Conservation (phyloP, 225 moss, liverwort and hornwort species). For the Pleurozium schreberi region DNA sequence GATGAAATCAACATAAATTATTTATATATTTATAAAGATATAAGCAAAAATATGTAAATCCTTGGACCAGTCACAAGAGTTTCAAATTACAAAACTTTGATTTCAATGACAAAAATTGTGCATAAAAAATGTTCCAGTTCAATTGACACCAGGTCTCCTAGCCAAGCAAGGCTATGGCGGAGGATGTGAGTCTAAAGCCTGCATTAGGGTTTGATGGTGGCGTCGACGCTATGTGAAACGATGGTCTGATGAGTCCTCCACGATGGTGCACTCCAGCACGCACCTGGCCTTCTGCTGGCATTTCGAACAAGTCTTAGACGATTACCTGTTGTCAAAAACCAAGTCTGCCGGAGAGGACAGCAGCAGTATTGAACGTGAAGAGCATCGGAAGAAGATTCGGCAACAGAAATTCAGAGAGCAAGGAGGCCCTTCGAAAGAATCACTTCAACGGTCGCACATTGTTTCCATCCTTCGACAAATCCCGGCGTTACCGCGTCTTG, state of each 20-base stretch:
- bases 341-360: background rate
- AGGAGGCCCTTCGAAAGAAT: constrained; percentile 54
- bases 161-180: background rate
- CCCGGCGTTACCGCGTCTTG: background rate
- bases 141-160: background rate
- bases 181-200: background rate
- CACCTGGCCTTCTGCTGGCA: constrained; percentile 35
- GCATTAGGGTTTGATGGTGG: background rate
- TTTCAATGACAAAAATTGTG: background rate
- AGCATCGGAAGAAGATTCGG: constrained; percentile 3
- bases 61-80: background rate
- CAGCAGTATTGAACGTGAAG: background rate
- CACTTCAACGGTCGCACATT: constrained; percentile 34
- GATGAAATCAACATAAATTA: background rate
- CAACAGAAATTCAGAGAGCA: constrained; percentile 49
- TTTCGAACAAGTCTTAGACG: constrained; percentile 12
- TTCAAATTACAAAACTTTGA: background rate
- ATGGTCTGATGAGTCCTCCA: background rate
- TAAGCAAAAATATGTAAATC: background rate
- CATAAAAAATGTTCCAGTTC: background rate
- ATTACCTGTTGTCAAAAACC: background rate
- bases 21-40: too few relatives aligned
- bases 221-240: background rate
- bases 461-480: constrained; percentile 49
- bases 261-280: constrained; percentile 39